A percentile compares a stretch with the other conserved stretches of the same genome.
These are phyloP conservation scores for Breynia disticha DNA, from an alignment of 441 rosid species.

Conservation along the genomic window DNA sequence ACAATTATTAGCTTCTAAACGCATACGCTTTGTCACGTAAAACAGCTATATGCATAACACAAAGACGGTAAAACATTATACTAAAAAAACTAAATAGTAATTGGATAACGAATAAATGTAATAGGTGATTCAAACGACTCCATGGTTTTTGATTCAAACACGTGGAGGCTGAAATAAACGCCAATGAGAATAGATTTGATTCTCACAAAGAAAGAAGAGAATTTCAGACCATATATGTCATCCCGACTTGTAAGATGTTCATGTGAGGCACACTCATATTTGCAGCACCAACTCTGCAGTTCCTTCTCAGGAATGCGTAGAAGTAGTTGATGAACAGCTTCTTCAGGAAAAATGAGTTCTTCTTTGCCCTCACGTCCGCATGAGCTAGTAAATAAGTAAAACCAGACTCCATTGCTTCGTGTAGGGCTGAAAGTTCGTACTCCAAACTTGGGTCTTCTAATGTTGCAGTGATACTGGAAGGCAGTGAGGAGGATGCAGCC, in stretches of 20 bases:
- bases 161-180: not conserved
- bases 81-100: too few relatives aligned
- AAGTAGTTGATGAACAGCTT: constrained; percentile 85
- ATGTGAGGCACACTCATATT: constrained; percentile 78
- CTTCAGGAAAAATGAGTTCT: constrained; percentile 68
- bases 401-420: constrained; percentile 78
- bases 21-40: too few relatives aligned
- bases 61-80: too few relatives aligned
- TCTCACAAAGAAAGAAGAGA: not conserved
- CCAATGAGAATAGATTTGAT: not conserved
- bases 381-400: constrained; percentile 70
- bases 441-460: constrained; percentile 75
- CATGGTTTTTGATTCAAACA: too few relatives aligned
- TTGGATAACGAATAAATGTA: too few relatives aligned
- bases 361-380: constrained; percentile 80
- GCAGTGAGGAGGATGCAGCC: constrained; percentile 30
- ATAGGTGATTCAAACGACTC: too few relatives aligned
- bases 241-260: constrained; percentile 76
- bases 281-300: constrained; percentile 82
- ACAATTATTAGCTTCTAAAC: too few relatives aligned
- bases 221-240: constrained; percentile 78
- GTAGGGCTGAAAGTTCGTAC: constrained; percentile 68
- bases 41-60: too few relatives aligned
- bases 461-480: constrained; percentile 36
- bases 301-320: constrained; percentile 72